Evolutionary conservation across 73 alveolate species (phyloP).

Genomic region (Paramecium caudatum): DNA sequence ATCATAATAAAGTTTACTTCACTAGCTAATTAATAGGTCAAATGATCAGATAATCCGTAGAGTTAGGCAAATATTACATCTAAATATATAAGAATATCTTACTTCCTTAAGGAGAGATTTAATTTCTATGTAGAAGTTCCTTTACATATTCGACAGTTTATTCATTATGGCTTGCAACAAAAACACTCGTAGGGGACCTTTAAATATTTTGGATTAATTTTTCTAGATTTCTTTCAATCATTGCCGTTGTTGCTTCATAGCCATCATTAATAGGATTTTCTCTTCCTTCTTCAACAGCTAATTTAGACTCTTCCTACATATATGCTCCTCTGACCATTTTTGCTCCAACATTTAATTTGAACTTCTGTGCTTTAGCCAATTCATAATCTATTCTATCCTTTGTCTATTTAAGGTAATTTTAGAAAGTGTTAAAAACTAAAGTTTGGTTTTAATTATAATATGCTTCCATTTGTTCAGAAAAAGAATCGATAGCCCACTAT

Average conservation of each 20-base stretch:
- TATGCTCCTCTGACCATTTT: constrained; percentile 79
- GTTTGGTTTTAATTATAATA: constrained; percentile 60
- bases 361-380: constrained; percentile 62
- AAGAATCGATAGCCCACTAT: constrained; percentile 61
- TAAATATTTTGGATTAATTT: constrained; percentile 33
- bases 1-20: constrained; percentile 6
- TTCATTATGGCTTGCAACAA: constrained; percentile 76
- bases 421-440: constrained; percentile 64
- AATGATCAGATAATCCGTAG: constrained; percentile 74
- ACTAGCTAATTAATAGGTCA: constrained; percentile 68
- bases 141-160: constrained; percentile 61
- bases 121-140: not conserved
- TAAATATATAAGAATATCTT: not conserved
- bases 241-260: constrained; percentile 70
- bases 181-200: constrained; percentile 37
- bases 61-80: constrained; percentile 69
- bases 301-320: constrained; percentile 66
- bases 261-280: constrained; percentile 76
- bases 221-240: constrained; percentile 73
- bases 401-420: constrained; percentile 62
- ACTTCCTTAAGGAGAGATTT: not conserved
- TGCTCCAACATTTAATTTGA: constrained; percentile 2
- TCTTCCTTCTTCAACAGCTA: constrained; percentile 53
- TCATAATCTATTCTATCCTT: constrained; percentile 65
- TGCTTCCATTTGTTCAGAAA: constrained; percentile 70